Conservation (phyloP, 75 land plant genomes). For the Gnetum montanum region DNA sequence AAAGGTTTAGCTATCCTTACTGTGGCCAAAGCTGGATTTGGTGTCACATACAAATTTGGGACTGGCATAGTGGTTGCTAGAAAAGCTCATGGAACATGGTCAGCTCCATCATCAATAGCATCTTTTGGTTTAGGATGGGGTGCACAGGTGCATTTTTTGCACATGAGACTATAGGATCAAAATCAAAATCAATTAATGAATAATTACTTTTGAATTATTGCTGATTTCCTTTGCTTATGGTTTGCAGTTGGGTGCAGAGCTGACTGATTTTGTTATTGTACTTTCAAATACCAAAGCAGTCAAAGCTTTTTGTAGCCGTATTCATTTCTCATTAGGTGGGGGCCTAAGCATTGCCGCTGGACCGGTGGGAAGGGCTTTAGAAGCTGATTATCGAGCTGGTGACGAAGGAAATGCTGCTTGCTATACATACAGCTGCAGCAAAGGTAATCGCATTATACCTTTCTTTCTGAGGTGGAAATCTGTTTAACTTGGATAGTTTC, state of each 20-base stretch:
- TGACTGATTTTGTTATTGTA: slow-evolving; percentile 73
- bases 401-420: slow-evolving; percentile 70
- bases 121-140: slow-evolving; percentile 89
- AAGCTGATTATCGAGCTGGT: slow-evolving; percentile 83
- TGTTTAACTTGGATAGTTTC: not conserved
- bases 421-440: slow-evolving; percentile 86
- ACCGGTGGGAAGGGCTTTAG: slow-evolving; percentile 70
- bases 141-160: slow-evolving; percentile 40
- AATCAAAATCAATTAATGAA: not conserved
- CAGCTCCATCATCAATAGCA: slow-evolving; percentile 73
- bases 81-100: slow-evolving; percentile 71
- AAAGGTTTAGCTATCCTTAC: slow-evolving; percentile 75
- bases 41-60: slow-evolving; percentile 69
- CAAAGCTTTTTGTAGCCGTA: slow-evolving; percentile 70
- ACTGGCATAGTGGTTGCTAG: slow-evolving; percentile 76
- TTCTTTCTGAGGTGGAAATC: not conserved
- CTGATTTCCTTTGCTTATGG: not conserved
- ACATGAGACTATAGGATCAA: not conserved
- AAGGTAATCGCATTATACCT: slow-evolving; percentile 37
- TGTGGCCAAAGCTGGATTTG: slow-evolving; percentile 63
- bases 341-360: slow-evolving; percentile 88
- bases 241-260: slow-evolving; percentile 68
- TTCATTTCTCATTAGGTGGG: slow-evolving; percentile 83
- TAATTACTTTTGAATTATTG: slow-evolving; percentile 1
- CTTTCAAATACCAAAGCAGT: slow-evolving; percentile 65